phyloP scores from a whole-genome alignment of 1,284 basidiomycete genomes.

The Trichosporon sp. region DNA sequence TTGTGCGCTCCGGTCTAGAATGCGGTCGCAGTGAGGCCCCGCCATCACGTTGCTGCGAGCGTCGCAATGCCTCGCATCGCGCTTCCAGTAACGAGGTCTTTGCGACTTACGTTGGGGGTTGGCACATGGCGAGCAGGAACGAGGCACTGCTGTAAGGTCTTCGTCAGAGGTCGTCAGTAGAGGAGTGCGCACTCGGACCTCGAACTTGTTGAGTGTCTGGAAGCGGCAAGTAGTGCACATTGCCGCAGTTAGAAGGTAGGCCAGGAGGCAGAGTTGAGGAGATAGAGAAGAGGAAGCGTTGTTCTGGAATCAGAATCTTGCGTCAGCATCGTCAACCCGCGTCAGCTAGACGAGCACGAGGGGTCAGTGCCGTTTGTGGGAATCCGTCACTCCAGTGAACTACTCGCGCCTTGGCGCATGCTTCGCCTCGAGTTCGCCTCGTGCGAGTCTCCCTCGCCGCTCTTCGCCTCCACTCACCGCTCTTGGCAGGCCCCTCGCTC shows the following conservation, averaged over 20 bases:
- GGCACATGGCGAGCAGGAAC: background rate
- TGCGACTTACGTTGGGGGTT: background rate
- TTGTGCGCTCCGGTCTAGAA: background rate
- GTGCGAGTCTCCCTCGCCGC: background rate
- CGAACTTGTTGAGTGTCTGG: no score
- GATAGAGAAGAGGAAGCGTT: background rate
- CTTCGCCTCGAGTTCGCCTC: no score
- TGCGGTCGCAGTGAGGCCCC: constrained; percentile 8
- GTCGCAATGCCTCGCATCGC: background rate
- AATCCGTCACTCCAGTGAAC: background rate
- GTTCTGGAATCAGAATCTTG: background rate
- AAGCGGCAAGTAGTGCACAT: no score
- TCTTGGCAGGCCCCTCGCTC: background rate
- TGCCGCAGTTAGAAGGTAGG: no score
- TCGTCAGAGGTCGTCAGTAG: no score
- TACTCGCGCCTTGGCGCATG: background rate
- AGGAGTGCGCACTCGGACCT: no score
- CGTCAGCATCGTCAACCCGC: background rate
- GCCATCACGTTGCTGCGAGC: background rate
- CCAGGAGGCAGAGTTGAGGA: no score
- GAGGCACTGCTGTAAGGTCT: background rate
- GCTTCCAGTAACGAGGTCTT: constrained; percentile 8
- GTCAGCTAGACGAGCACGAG: no score
- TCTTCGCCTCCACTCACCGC: background rate
- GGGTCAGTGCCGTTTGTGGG: background rate